These are phyloP conservation scores for Lathyrus tuberosus DNA, from an alignment of 306 rosid genomes.

Conservation along the genomic window DNA sequence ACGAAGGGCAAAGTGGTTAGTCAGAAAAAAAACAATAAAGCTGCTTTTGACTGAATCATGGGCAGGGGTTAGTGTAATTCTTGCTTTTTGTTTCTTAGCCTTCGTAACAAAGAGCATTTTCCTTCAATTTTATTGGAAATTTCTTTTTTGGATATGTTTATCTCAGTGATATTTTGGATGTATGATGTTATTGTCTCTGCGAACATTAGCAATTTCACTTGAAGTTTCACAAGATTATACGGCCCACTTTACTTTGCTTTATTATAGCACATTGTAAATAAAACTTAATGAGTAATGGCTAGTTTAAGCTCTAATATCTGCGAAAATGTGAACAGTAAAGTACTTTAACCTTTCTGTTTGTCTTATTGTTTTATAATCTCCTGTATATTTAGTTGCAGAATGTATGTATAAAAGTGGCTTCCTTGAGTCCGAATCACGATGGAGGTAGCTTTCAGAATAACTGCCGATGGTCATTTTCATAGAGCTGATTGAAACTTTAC, in stretches of 20 bases:
- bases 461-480: not conserved
- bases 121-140: slow-evolving; percentile 13
- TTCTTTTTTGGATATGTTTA: not conserved
- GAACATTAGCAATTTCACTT: slow-evolving; percentile 25
- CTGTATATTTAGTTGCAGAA: slow-evolving; percentile 46
- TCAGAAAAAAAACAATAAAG: too few species aligned
- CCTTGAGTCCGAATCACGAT: slow-evolving; percentile 16
- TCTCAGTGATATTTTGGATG: slow-evolving; percentile 30
- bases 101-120: too few species aligned
- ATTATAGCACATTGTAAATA: slow-evolving; percentile 6
- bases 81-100: too few species aligned
- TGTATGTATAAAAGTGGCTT: slow-evolving; percentile 37
- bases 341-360: slow-evolving; percentile 12
- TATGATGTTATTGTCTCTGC: slow-evolving; percentile 18
- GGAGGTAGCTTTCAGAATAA: slow-evolving; percentile 43
- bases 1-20: too few species aligned
- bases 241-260: slow-evolving; percentile 23
- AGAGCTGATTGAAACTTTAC: slow-evolving; percentile 41
- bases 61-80: too few species aligned
- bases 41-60: too few species aligned
- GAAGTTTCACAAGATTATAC: slow-evolving; percentile 30
- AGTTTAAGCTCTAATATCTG: slow-evolving; percentile 22
- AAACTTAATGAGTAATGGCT: slow-evolving; percentile 17
- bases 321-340: slow-evolving; percentile 12
- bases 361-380: slow-evolving; percentile 22